Base-by-base conservation (phyloP, 2,329 filamentous ascomycete genomes). In the Paraconiothyrium sp. region DNA sequence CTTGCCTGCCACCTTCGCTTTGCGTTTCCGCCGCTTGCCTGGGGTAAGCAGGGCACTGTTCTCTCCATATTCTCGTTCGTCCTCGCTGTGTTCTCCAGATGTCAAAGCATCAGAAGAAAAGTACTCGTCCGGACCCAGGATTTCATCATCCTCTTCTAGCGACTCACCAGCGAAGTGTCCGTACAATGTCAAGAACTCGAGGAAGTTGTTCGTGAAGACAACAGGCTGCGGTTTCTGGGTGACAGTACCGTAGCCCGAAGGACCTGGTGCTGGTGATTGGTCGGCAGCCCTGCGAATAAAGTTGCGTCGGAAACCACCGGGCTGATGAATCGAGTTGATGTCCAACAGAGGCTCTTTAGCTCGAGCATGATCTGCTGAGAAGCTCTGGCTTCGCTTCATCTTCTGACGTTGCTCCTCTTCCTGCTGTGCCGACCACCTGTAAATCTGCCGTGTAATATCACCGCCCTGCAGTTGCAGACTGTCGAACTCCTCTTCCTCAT, bases 141-240 rank as follows among this genome's bases (percentile, higher is more conserved):
- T 92, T 78, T 98, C 94, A 70, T 98, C 95, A 70, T 98, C 95
- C 79, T 99, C 95, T 77, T 97, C 94, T 13, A 99, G 86, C 75
- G 97, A 92, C 79, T 99, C 95, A 80, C 95, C 95, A 1, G 95
- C 95, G 76, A 99, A 99, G 80, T 99, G 95, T 4, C 95, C 95
- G 71, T 97, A 99, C 34, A 99, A 86, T 8, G 92, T 94, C 54
- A 99, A 78, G 72, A 99, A 99, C 77, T 99, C 96, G 62, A 99
- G 87, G 76, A 99, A 99, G 79, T 92, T 99, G 67, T 87, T 93
- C 0, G 95, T 97, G 61, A 97, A 89, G 32, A 73, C 68, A 13
- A 66, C 55, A 22, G 71, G 72, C 35, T 73, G 74, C 35, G 65
- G 67, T 1, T 69, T 65, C 22, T 67, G 57, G 47, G 68, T 67